These are phyloP conservation scores for Fistulifera pelliculosa DNA, from an alignment of 108 stramenopile species.

Conservation along the genomic window DNA sequence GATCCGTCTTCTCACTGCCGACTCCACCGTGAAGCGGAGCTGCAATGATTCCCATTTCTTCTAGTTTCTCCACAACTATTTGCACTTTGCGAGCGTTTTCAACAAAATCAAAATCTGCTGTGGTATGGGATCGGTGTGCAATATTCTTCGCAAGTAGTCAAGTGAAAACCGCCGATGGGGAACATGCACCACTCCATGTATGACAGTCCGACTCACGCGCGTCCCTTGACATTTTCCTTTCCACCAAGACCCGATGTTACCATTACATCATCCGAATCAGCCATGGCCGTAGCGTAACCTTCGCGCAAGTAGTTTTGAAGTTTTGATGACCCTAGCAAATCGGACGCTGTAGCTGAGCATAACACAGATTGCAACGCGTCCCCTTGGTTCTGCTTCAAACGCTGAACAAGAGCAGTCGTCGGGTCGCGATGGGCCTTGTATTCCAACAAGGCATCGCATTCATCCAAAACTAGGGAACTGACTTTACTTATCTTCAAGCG, in stretches of 20 bases:
- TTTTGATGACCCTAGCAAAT: slow-evolving; percentile 46
- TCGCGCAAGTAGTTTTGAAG: slow-evolving; percentile 40
- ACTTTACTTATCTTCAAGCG: slow-evolving; percentile 50
- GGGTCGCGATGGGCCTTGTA: slow-evolving; percentile 74
- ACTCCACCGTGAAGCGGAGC: slow-evolving; percentile 73
- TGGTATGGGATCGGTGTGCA: slow-evolving; percentile 81
- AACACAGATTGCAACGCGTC: slow-evolving; percentile 41
- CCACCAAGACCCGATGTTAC: slow-evolving; percentile 29
- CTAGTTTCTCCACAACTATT: slow-evolving; percentile 69
- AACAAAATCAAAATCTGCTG: slow-evolving; percentile 81
- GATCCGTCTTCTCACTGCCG: slow-evolving; percentile 68
- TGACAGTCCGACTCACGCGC: slow-evolving; percentile 67
- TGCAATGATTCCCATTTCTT: slow-evolving; percentile 67
- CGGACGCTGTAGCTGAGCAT: slow-evolving; percentile 80
- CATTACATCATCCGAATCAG: slow-evolving; percentile 54
- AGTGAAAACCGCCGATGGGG: slow-evolving; percentile 62
- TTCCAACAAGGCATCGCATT: slow-evolving; percentile 80
- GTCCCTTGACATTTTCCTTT: slow-evolving; percentile 15
- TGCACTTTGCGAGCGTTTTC: slow-evolving; percentile 72
- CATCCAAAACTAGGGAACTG: slow-evolving; percentile 71
- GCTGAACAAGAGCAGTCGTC: slow-evolving; percentile 53
- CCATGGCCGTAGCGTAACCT: slow-evolving; percentile 63
- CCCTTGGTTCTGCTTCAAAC: slow-evolving; percentile 39
- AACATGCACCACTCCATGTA: slow-evolving; percentile 78
- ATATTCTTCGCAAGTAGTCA: slow-evolving; percentile 59